Evolutionary conservation across 163 green algal genomes (phyloP).

Genomic region (Chlorella variabilis): DNA sequence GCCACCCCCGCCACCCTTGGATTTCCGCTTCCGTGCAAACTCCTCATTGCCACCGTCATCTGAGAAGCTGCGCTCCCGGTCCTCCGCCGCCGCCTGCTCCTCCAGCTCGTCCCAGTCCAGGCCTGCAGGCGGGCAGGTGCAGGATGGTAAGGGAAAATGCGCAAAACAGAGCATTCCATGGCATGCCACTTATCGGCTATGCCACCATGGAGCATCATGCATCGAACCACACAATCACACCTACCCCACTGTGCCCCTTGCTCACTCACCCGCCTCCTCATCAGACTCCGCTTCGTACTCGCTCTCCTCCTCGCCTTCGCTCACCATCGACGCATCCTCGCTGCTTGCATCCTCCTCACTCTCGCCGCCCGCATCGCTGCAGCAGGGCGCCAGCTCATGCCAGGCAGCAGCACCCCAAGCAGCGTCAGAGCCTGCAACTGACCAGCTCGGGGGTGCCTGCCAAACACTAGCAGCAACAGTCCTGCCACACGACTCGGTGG

Average conservation of each 20-base stretch:
- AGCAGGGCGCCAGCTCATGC: not conserved
- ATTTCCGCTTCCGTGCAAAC: constrained; percentile 30
- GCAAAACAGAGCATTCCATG: no score
- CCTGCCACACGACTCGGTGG: not conserved
- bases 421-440: not conserved
- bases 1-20: not conserved
- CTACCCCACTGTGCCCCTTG: not conserved
- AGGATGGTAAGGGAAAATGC: not conserved
- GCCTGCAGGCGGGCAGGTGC: constrained; percentile 30
- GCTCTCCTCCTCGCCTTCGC: constrained; percentile 59
- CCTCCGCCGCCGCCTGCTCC: constrained; percentile 67
- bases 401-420: not conserved
- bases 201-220: no score
- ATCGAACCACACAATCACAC: no score
- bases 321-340: constrained; percentile 53
- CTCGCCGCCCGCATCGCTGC: constrained; percentile 54
- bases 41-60: constrained; percentile 48
- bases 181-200: no score
- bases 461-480: not conserved
- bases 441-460: not conserved
- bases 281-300: constrained; percentile 56
- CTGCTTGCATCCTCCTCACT: constrained; percentile 65
- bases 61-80: constrained; percentile 49
- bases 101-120: constrained; percentile 89
- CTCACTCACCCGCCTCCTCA: constrained; percentile 73